These are phyloP conservation scores for Terfezia boudieri DNA, from an alignment of 495 filamentous ascomycete species.

Conservation along the genomic window DNA sequence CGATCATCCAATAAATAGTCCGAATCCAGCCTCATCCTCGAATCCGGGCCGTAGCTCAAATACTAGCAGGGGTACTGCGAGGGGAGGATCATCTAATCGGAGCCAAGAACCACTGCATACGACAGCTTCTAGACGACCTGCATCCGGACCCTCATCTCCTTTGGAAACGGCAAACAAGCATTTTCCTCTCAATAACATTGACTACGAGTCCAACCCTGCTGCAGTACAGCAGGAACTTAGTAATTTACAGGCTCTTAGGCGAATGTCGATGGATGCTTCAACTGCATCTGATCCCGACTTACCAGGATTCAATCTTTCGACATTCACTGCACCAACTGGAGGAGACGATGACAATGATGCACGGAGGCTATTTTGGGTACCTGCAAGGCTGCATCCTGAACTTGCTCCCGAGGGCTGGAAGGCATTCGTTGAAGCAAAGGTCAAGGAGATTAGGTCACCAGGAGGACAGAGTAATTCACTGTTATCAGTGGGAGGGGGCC, in stretches of 20 bases:
- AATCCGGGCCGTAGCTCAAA: too few relatives aligned
- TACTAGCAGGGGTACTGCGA: background rate
- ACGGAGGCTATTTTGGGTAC: constrained; percentile 83
- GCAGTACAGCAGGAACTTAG: constrained; percentile 88
- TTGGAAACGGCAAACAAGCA: constrained; percentile 41
- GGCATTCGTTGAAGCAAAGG: constrained; percentile 79
- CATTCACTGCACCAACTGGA: constrained; percentile 44
- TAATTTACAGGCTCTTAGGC: constrained; percentile 81
- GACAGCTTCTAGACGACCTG: constrained; percentile 9
- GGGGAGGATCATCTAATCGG: background rate
- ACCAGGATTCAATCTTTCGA: constrained; percentile 50
- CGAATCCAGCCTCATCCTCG: too few relatives aligned
- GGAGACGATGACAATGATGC: constrained; percentile 71
- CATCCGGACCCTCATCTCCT: background rate
- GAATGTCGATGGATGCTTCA: constrained; percentile 97
- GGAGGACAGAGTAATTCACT: constrained; percentile 41
- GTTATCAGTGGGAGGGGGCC: constrained; percentile 37
- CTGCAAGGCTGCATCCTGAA: constrained; percentile 81
- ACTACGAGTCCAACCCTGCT: constrained; percentile 72
- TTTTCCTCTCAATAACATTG: constrained; percentile 77
- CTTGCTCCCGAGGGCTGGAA: constrained; percentile 92
- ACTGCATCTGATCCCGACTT: constrained; percentile 81
- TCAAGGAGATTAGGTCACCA: constrained; percentile 43
- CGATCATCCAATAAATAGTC: too few relatives aligned
- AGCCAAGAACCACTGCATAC: constrained; percentile 29